Evolutionary conservation across 257 asterid species (phyloP).

Genomic region (Gentiana dahurica): DNA sequence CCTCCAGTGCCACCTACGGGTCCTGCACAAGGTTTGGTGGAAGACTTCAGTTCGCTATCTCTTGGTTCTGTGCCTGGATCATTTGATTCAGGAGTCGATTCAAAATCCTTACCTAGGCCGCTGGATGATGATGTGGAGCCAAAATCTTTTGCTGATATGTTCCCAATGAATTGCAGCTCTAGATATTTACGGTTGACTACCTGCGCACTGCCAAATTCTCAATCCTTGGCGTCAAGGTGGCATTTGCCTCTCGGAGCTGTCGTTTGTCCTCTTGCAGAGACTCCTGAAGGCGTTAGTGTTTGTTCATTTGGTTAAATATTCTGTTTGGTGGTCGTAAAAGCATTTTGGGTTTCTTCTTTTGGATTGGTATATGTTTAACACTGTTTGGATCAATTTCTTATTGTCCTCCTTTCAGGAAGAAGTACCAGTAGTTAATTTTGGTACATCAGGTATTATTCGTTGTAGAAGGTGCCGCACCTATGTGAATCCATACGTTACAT

Average conservation of each 20-base stretch:
- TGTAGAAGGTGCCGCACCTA: slow-evolving; percentile 90
- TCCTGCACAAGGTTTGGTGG: slow-evolving; percentile 49
- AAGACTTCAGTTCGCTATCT: slow-evolving; percentile 86
- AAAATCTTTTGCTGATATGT: slow-evolving; percentile 46
- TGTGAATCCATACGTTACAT: slow-evolving; percentile 70
- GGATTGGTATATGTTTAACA: not conserved
- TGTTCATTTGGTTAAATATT: not conserved
- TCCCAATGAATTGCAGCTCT: slow-evolving; percentile 69
- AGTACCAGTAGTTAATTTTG: slow-evolving; percentile 82
- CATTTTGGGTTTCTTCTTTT: slow-evolving; percentile 3
- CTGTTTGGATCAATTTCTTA: not conserved
- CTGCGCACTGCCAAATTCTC: slow-evolving; percentile 76
- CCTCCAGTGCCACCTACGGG: slow-evolving; percentile 48
- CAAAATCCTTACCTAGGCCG: slow-evolving; percentile 78
- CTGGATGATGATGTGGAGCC: slow-evolving; percentile 77
- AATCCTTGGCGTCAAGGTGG: slow-evolving; percentile 89
- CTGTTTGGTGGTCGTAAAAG: slow-evolving; percentile 5
- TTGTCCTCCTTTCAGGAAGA: slow-evolving; percentile 57
- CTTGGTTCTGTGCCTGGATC: slow-evolving; percentile 91
- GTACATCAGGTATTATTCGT: slow-evolving; percentile 67
- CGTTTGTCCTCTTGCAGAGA: slow-evolving; percentile 92
- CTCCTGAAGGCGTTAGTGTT: slow-evolving; percentile 76
- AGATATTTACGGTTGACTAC: slow-evolving; percentile 71
- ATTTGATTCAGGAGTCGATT: slow-evolving; percentile 65
- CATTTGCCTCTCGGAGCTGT: slow-evolving; percentile 91